These are phyloP conservation scores for Saccharomycopsis babjevae DNA, from an alignment of 805 yeast genomes.

Conservation along the genomic window DNA sequence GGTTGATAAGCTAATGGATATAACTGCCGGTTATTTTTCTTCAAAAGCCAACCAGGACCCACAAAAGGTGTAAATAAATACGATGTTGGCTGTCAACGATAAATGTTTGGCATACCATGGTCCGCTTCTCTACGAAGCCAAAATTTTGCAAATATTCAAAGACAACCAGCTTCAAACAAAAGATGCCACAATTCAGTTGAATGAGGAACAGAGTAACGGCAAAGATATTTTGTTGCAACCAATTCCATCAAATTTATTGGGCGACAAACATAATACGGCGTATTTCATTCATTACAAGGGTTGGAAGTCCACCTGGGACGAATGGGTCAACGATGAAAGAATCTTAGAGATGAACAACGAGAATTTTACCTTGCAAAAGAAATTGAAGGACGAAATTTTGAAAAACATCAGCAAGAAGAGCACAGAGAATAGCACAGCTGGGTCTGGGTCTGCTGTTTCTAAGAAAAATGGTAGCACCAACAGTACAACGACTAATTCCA, in stretches of 20 bases:
- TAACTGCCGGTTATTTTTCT: neutral
- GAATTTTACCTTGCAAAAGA: slow-evolving; percentile 53
- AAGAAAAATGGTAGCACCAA: neutral
- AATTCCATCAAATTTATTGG: neutral
- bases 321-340: slow-evolving; percentile 74
- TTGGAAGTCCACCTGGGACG: slow-evolving; percentile 95
- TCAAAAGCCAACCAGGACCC: neutral
- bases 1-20: neutral
- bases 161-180: slow-evolving; percentile 30
- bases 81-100: slow-evolving; percentile 21
- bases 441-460: neutral
- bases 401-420: slow-evolving; percentile 16
- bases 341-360: slow-evolving; percentile 61
- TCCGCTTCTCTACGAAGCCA: slow-evolving; percentile 82
- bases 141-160: slow-evolving; percentile 51
- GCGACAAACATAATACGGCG: slow-evolving; percentile 25
- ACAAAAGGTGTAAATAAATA: neutral
- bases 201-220: neutral
- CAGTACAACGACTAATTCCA: neutral
- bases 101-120: slow-evolving; percentile 81
- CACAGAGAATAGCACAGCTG: neutral
- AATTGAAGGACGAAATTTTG: slow-evolving; percentile 40
- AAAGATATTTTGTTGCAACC: neutral
- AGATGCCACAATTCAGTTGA: slow-evolving; percentile 23
- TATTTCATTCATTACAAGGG: slow-evolving; percentile 86